Evolutionary conservation across 2,329 filamentous ascomycete genomes (phyloP).

Genomic region (Cadophora sp.): DNA sequence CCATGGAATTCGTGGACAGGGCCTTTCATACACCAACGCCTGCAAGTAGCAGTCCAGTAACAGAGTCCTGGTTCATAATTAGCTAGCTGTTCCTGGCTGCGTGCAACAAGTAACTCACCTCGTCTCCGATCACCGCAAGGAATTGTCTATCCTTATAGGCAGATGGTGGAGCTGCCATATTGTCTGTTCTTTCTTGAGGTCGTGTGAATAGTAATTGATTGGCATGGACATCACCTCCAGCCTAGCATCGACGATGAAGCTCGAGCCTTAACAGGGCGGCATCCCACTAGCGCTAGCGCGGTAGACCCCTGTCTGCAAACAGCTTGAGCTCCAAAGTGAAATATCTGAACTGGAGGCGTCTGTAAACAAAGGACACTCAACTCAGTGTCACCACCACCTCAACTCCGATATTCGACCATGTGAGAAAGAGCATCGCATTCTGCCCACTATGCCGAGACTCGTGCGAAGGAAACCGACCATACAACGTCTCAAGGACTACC

Average conservation of each 20-base stretch:
- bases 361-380: slow-evolving; percentile 35
- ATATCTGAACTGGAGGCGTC: slow-evolving; percentile 16
- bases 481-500: slow-evolving; percentile 79
- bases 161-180: slow-evolving; percentile 65
- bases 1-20: slow-evolving; percentile 62
- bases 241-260: slow-evolving; percentile 1
- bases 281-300: slow-evolving; percentile 26
- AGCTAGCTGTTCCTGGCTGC: neutral
- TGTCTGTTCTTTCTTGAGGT: slow-evolving; percentile 23
- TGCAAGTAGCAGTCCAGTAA: slow-evolving; percentile 92
- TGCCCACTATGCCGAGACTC: slow-evolving; percentile 70
- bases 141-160: slow-evolving; percentile 88
- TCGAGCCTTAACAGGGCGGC: slow-evolving; percentile 21
- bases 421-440: slow-evolving; percentile 24
- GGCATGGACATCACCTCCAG: neutral
- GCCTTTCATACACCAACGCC: slow-evolving; percentile 80
- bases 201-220: neutral
- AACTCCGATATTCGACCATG: slow-evolving; percentile 47
- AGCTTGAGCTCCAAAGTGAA: slow-evolving; percentile 2
- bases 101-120: slow-evolving; percentile 60
- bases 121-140: slow-evolving; percentile 96
- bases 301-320: slow-evolving; percentile 21
- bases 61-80: slow-evolving; percentile 73
- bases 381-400: slow-evolving; percentile 16
- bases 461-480: slow-evolving; percentile 80